Percentiles rank a stretch among this genome's conserved stretches.
These are phyloP conservation scores for Blechomonas ayalai DNA, from an alignment of 208 protist genomes.

Conservation along the genomic window DNA sequence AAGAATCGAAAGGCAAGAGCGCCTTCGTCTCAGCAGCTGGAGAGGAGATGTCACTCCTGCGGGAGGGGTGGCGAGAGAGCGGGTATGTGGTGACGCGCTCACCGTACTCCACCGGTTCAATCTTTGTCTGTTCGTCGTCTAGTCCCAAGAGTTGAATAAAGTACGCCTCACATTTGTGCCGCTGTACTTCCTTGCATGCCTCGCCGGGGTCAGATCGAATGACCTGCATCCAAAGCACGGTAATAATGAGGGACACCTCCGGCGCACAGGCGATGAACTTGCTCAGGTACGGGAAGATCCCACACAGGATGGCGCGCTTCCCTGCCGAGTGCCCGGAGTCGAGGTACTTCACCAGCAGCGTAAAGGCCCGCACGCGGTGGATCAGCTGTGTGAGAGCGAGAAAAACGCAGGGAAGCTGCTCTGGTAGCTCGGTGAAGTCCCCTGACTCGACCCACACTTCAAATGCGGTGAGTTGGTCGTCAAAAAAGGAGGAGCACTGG, in stretches of 20 bases:
- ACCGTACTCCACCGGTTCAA: constrained; percentile 73
- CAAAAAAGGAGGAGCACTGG: constrained; percentile 92
- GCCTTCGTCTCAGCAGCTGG: too few relatives aligned
- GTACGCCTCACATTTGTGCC: constrained; percentile 49
- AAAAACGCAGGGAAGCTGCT: constrained; percentile 97
- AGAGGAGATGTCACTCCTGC: too few relatives aligned
- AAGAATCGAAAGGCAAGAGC: too few relatives aligned
- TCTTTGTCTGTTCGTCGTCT: constrained; percentile 79
- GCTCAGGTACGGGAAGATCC: constrained; percentile 97
- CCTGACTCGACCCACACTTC: constrained; percentile 97
- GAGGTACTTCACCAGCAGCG: constrained; percentile 94
- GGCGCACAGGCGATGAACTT: constrained; percentile 91
- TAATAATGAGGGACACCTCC: constrained; percentile 68
- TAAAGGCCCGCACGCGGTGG: constrained; percentile 93
- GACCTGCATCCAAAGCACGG: constrained; percentile 84
- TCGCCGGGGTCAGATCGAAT: constrained; percentile 47
- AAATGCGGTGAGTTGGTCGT: constrained; percentile 98
- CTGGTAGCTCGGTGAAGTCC: constrained; percentile 76
- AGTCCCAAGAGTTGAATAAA: constrained; percentile 65
- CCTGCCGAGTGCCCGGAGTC: constrained; percentile 96
- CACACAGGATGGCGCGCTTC: constrained; percentile 92
- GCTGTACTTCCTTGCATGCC: constrained; percentile 51
- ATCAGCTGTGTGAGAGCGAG: constrained; percentile 90
- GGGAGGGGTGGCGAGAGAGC: too few relatives aligned
- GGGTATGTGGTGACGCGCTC: too few relatives aligned